Percentiles rank a stretch among this genome's conserved stretches.
These are phyloP conservation scores for Cudoniella acicularis DNA, from an alignment of 495 filamentous ascomycete genomes.

Conservation along the genomic window DNA sequence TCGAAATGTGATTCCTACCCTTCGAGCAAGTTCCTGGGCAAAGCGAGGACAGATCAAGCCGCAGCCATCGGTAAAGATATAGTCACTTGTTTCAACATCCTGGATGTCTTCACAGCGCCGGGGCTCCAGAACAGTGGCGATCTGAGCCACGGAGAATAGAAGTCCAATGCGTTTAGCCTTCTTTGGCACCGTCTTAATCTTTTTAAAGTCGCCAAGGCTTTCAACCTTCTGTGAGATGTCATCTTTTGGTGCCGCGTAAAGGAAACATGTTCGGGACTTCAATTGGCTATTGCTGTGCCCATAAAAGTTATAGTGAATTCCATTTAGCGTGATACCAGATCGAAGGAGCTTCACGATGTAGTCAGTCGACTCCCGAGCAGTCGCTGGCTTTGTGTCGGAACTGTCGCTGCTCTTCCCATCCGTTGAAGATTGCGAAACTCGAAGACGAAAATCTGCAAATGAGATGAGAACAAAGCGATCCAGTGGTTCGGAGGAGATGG, in stretches of 20 bases:
- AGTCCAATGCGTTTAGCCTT: slow-evolving; percentile 48
- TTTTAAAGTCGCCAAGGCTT: slow-evolving; percentile 43
- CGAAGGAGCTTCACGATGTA: slow-evolving; percentile 38
- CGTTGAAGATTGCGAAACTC: neutral
- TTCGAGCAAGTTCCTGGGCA: slow-evolving; percentile 34
- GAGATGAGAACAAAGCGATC: slow-evolving; percentile 37
- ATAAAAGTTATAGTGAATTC: slow-evolving; percentile 43
- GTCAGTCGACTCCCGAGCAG: slow-evolving; percentile 37
- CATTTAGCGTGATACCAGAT: slow-evolving; percentile 38
- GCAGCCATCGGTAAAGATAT: slow-evolving; percentile 49
- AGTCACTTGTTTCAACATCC: slow-evolving; percentile 40
- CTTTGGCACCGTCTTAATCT: slow-evolving; percentile 49
- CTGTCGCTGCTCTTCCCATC: neutral
- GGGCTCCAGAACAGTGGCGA: slow-evolving; percentile 34
- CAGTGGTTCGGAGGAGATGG: slow-evolving; percentile 26
- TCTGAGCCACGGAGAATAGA: slow-evolving; percentile 42
- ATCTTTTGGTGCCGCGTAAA: slow-evolving; percentile 39
- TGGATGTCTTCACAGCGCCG: slow-evolving; percentile 43
- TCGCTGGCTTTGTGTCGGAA: slow-evolving; percentile 27
- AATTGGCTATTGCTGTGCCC: slow-evolving; percentile 52
- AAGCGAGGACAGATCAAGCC: slow-evolving; percentile 39
- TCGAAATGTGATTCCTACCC: slow-evolving; percentile 35
- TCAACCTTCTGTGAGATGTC: slow-evolving; percentile 36
- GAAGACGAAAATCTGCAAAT: slow-evolving; percentile 37
- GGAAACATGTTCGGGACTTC: slow-evolving; percentile 44